phyloP scores from a whole-genome alignment of 805 yeast species.

The Sugiyamaella floridensis region DNA sequence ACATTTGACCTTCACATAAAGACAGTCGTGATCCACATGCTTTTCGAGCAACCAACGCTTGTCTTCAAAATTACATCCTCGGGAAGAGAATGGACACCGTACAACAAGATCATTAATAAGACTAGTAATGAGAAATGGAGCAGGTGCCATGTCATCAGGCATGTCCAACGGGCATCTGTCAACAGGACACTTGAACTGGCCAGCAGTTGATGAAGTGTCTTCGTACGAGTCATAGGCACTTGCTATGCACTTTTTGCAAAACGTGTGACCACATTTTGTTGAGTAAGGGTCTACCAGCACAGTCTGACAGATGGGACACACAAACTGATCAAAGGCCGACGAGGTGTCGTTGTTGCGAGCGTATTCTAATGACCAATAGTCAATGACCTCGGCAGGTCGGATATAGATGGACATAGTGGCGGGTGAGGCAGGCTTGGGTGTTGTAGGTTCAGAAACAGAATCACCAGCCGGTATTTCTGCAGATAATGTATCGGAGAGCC shows the following conservation, averaged over 20 bases:
- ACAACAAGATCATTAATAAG: conserved; percentile 57
- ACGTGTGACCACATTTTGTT: conserved; percentile 63
- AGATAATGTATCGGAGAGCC: too few relatives aligned
- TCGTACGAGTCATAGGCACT: conserved; percentile 12
- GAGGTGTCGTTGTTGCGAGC: conserved; percentile 3
- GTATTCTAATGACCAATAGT: conserved; percentile 27
- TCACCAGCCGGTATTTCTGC: too few relatives aligned
- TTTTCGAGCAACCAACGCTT: conserved; percentile 51
- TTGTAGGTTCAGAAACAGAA: too few relatives aligned
- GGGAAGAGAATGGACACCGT: conserved; percentile 41
- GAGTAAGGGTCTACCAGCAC: conserved; percentile 56
- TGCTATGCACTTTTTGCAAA: conserved; percentile 49
- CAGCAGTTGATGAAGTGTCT: neutral
- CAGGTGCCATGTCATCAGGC: conserved; percentile 32
- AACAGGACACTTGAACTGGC: conserved; percentile 44
- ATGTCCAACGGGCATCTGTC: conserved; percentile 46
- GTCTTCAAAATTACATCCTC: conserved; percentile 55
- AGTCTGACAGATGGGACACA: conserved; percentile 61
- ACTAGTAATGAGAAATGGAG: conserved; percentile 52
- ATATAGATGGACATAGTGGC: neutral
- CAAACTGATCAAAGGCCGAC: conserved; percentile 22
- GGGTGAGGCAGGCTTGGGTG: neutral
- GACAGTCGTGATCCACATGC: conserved; percentile 42
- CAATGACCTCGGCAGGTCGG: conserved; percentile 13
- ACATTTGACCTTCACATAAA: conserved; percentile 35